phyloP scores from a whole-genome alignment of 306 rosid species.

The Nissolia schottii region DNA sequence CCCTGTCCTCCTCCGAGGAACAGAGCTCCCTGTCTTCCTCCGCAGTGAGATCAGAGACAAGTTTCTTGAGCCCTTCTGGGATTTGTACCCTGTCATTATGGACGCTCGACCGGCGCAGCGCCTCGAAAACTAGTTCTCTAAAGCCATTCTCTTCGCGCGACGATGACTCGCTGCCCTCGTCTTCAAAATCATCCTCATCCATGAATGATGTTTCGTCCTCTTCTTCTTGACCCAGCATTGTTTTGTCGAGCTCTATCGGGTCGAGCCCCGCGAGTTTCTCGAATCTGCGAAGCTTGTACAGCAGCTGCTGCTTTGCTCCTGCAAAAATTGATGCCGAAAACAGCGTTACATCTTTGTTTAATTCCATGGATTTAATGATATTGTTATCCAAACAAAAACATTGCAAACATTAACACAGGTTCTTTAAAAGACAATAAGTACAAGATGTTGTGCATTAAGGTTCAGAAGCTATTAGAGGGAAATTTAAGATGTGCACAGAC shows the following conservation, averaged over 20 bases:
- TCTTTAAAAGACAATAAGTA: not conserved
- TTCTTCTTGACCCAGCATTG: constrained; percentile 48
- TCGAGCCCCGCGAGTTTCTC: constrained; percentile 89
- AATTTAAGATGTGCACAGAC: not conserved
- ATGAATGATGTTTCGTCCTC: constrained; percentile 24
- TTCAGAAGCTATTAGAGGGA: not conserved
- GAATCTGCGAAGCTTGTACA: constrained; percentile 77
- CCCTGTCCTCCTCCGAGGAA: constrained; percentile 24
- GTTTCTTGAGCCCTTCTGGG: constrained; percentile 52
- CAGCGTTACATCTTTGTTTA: too few relatives aligned
- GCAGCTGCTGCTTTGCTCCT: constrained; percentile 80
- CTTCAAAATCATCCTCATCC: constrained; percentile 32
- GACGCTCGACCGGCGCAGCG: constrained; percentile 20
- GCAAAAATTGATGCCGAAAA: constrained; percentile 22
- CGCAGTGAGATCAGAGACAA: constrained; percentile 58
- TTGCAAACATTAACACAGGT: not conserved
- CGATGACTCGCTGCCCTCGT: constrained; percentile 15
- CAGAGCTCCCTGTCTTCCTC: constrained; percentile 51
- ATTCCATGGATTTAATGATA: not conserved
- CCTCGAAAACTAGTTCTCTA: constrained; percentile 34
- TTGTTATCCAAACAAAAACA: not conserved
- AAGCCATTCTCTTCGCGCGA: constrained; percentile 22
- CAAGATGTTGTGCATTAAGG: not conserved
- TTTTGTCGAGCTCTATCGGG: constrained; percentile 80
- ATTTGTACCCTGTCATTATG: constrained; percentile 19